Evolutionary conservation across 116 monocot species (phyloP), one percentile per base, ranked within the genome.

Genomic region (Iris pallida): DNA sequence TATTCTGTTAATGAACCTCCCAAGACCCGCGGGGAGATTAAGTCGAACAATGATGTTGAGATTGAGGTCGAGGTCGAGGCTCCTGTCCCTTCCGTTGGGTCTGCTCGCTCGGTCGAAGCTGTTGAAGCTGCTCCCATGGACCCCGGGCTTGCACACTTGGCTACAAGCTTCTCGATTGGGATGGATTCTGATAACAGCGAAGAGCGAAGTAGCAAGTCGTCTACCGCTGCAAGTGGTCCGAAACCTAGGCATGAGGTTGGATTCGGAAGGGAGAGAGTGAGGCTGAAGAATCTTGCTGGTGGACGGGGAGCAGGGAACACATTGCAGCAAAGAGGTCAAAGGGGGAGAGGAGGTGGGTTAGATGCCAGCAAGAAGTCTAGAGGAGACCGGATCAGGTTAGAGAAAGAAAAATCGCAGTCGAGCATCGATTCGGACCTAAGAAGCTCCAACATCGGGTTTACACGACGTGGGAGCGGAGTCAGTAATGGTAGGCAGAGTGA

Each of bases 171-270:
- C 43, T 68, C 55, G 54, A 68, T 68, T 55, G 68, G 68, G 7
- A 18, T 56, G 56, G 68, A 67, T 67, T 67, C 67, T n/a, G 67
- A 67, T 67, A 67, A 67, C 4, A 67, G 67, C 15, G 67, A 68
- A 9, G 68, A 68, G 41, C 68, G 40, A 10, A 68, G 56, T 19
- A 56, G 68, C 16, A 68, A 71, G 73, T 88, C 76, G 4, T 86
- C 89, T 4, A 83, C 81, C 0, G 80, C 82, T 59, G 76, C 71
- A 0, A 86, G 79, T 68, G 78, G 57, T 55, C 83, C 70, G 13
- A 79, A 72, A 74, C 20, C 57, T 47, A 74, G 63, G 45, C 70
- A 82, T 55, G 87, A 86, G 49, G 13, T 67, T 67, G 42, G 18
- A 67, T 67, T 17, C 9, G 67, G 67, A 10, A 67, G 41, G 67